Base-by-base conservation (phyloP, 352 stramenopile genomes). In the Phytopythium montanum region DNA sequence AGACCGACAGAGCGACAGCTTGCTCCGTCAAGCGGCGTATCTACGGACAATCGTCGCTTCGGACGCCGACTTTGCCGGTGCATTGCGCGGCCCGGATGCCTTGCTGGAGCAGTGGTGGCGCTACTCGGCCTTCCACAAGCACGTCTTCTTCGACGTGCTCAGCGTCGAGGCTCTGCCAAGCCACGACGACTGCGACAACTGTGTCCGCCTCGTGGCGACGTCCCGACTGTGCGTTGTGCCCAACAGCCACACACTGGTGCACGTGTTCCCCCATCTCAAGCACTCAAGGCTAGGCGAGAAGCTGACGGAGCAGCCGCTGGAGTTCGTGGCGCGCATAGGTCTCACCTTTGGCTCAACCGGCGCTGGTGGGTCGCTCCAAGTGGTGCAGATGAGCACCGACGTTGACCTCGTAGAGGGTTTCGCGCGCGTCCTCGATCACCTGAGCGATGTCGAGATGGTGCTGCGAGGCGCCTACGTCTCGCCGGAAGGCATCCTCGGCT, bases 21-120 rank as follows among this genome's bases (percentile, higher is more conserved):
- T 31, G n/a, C n/a, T 50, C n/a, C 21, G 44, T 19, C 72, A 81
- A 26, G 58, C 70, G n/a, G 75, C 72, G 59, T 81, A 79, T 58
- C 59, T 84, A 2, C 46, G 64, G 7, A 54, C 64, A 1, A 74
- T 71, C 2, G 69, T 84, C 67, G 54, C 65, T 5, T 31, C 66
- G 0, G 63, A 81, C 38, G 62, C 79, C 5, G 61, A 65, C 18
- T 64, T 79, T 33, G 61, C 64, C 13, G 44, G 25, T 16, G 63
- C 61, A 13, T 33, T 70, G 12, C 59, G 59, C 18, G 75, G 69
- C 1, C 52, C 67, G 0, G 60, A 76, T 9, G 44, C 56, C 7
- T 16, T 73, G 2, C 60, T 78, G 56, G 56, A 73, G 3, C 63
- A 84, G 36, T 84, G 75, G 72, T 56, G 61, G 28, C 64, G 60